Base-by-base conservation (phyloP, 2,329 filamentous ascomycete species). In the Emergomyces pasteurianus region DNA sequence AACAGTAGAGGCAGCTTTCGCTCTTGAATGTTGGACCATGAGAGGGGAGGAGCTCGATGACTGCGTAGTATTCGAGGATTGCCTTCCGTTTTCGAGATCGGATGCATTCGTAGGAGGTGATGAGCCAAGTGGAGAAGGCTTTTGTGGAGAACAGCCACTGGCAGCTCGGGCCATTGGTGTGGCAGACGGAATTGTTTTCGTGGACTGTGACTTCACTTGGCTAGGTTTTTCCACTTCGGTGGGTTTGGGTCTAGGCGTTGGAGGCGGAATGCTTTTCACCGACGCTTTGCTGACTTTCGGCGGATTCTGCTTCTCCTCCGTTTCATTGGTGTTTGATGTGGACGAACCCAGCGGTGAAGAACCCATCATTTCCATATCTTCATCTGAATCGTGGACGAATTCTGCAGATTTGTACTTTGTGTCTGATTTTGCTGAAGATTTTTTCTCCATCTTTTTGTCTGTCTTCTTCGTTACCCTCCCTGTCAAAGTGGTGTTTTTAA, bases 71-170 rank as follows among this genome's bases (percentile, higher is more conserved):
- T 68, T 75, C 26, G 75, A 74, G 53, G 74, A 74, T 47, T 72
- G 72, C 57, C 64, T 71, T 64, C 74, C 73, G 67, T 79, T 74
- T 63, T 81, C 75, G 60, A 81, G 74, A 67, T 86, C 82, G 23
- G 83, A 85, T 34, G 81, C 80, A 68, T 83, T 85, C 63, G 83
- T 79, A 6, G 83, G 83, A 26, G 82, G 82, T 2, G 83, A 85
- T 7, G 81, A 82, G 10, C 81, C 83, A 12, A 86, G 78, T 14
- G 83, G 83, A 18, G 84, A 86, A 2, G 83, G 83, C 59, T 85
- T 85, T 67, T 80, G 81, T 1, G 83, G 82, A 49, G 81, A 83
- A 62, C 76, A 83, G 26, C 73, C 75, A 57, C 66, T 72, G 58
- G 68, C 70, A 69, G 66, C 70, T 64, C 68, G 75, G 61, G 70